Conservation (phyloP, 1,139 yeast genomes). For the Lodderomyces orthopsilosis region DNA sequence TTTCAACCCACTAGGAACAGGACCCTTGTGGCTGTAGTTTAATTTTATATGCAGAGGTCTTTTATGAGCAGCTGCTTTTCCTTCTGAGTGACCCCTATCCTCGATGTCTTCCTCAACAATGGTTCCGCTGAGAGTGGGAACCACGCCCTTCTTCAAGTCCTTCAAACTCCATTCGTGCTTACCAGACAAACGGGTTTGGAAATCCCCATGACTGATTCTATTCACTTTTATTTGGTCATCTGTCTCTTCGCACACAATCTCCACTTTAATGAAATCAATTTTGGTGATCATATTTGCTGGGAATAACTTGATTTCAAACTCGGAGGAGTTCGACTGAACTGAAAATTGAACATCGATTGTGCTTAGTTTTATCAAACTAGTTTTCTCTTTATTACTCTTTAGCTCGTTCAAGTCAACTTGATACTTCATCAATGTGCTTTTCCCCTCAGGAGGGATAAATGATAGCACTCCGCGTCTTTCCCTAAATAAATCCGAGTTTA, state of each 20-base stretch:
- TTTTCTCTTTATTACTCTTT: constrained; percentile 16
- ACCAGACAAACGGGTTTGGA: constrained; percentile 51
- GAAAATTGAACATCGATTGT: constrained; percentile 59
- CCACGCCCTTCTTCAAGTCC: constrained; percentile 59
- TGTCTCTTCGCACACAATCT: constrained; percentile 34
- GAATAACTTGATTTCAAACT: constrained; percentile 70
- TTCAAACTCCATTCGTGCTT: constrained; percentile 73
- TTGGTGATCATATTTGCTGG: constrained; percentile 53
- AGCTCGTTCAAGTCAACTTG: constrained; percentile 44
- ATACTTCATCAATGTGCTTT: constrained; percentile 62
- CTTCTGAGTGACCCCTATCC: constrained; percentile 8
- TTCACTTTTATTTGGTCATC: constrained; percentile 36
- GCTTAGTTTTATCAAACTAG: constrained; percentile 50
- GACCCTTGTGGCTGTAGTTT: constrained; percentile 62
- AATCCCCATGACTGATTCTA: constrained; percentile 72
- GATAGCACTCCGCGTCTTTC: constrained; percentile 42
- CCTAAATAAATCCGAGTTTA: constrained; percentile 47
- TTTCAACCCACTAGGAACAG: constrained; percentile 71
- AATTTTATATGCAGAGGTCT: constrained; percentile 56
- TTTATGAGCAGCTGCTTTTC: not conserved
- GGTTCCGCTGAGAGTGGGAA: constrained; percentile 66
- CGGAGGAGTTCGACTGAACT: constrained; percentile 60
- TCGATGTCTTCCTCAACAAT: constrained; percentile 18
- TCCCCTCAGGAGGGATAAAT: constrained; percentile 90
- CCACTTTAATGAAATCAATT: constrained; percentile 57